Evolutionary conservation across 2,329 filamentous ascomycete species (phyloP).

Genomic region (Zymoseptoria tritici): DNA sequence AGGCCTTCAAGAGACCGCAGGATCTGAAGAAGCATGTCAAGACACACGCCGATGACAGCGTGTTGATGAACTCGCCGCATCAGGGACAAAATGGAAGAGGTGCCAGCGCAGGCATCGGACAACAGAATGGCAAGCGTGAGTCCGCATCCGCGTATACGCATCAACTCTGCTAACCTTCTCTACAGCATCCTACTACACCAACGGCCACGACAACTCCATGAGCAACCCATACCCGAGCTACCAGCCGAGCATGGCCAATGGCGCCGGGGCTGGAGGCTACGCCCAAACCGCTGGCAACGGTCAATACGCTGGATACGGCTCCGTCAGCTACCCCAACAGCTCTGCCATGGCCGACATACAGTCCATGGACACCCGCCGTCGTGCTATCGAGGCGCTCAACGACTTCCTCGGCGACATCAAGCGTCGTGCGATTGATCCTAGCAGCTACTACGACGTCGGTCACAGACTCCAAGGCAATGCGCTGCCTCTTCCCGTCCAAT

Average conservation of each 20-base stretch:
- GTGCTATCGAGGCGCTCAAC: conserved; percentile 73
- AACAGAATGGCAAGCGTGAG: conserved; percentile 34
- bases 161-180: conserved; percentile 7
- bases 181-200: conserved; percentile 27
- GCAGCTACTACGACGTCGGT: conserved; percentile 84
- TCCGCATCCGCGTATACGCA: conserved; percentile 25
- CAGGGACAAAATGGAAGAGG: conserved; percentile 31
- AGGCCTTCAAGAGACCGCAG: conserved; percentile 97
- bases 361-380: conserved; percentile 65
- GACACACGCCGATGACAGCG: conserved; percentile 94
- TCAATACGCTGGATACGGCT: conserved; percentile 33
- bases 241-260: conserved; percentile 23
- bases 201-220: conserved; percentile 24
- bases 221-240: conserved; percentile 26
- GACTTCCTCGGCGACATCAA: conserved; percentile 93
- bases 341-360: conserved; percentile 30
- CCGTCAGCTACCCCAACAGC: conserved; percentile 42
- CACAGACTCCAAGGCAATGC: conserved; percentile 72
- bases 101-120: conserved; percentile 25
- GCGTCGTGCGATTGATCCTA: conserved; percentile 80
- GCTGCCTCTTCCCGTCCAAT: conserved; percentile 34
- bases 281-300: conserved; percentile 20
- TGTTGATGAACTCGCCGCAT: conserved; percentile 59
- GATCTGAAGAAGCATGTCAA: conserved; percentile 99
- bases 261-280: conserved; percentile 19